Evolutionary conservation across 2,329 filamentous ascomycete genomes (phyloP), one percentile per base, ranked within the genome.

Genomic region (Mycosphaerella arachidis): DNA sequence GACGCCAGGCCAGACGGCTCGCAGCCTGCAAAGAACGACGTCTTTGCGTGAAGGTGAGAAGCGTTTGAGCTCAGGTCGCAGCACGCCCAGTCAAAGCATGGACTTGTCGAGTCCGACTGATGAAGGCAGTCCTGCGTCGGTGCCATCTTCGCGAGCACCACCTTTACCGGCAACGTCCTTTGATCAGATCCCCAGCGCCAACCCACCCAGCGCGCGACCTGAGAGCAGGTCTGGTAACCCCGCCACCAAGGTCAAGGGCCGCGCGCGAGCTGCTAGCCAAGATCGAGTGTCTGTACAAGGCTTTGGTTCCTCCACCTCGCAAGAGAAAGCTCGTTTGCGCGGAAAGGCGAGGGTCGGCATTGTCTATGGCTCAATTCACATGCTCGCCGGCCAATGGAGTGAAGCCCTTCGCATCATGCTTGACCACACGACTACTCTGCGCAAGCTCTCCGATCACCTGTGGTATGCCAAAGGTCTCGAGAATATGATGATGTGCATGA

Each of bases 381-480:
- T 99, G 67, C 89, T 92, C 74, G 89, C 91, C 56, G 94, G 94
- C 29, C 86, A 92, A 63, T 97, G 94, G 92, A 84, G 82, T 52
- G 92, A 97, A 76, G 92, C 93, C 7, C 75, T 97, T 50, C 89
- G 86, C 72, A 91, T 96, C 71, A 83, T 97, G 24, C 81, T 86
- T 9, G 93, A 97, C 61, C 91, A 89, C 56, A 92, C 90, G 1
- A 84, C 84, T 9, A 85, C 88, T 67, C 88, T 91, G 16, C 88
- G 91, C 68, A 86, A 86, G 40, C 84, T 90, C 60, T 92, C 91
- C 68, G 94, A 99, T 75, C 91, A 96, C 74, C 74, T 97, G n/a
- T 99, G 94, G 93, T 91, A 97, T 76, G 94, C 90, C 18, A 97
- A 97, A 75, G 92, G 91, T 1, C 80, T 99, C 20, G 95, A 99